Evolutionary conservation across 352 stramenopile species (phyloP).

Genomic region (Pythium volutum): DNA sequence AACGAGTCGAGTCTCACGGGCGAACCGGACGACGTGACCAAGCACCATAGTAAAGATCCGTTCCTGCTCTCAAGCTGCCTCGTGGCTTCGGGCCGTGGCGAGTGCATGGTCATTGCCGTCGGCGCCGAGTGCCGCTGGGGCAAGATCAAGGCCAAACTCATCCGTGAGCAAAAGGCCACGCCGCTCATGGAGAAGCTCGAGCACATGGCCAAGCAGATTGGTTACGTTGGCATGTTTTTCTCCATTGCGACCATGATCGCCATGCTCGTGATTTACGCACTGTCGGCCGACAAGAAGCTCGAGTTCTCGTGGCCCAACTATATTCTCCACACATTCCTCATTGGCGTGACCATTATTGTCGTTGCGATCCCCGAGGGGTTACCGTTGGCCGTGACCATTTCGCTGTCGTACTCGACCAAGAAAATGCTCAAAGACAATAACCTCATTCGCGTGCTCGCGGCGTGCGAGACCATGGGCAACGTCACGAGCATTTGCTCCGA

Average conservation of each 20-base stretch:
- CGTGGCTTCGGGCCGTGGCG: slow-evolving; percentile 60
- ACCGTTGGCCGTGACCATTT: slow-evolving; percentile 93
- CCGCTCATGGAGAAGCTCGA: slow-evolving; percentile 93
- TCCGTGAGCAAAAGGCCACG: slow-evolving; percentile 85
- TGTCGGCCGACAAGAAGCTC: slow-evolving; percentile 50
- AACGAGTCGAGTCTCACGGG: slow-evolving; percentile 96
- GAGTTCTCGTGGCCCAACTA: slow-evolving; percentile 73
- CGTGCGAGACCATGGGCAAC: slow-evolving; percentile 97
- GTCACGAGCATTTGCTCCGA: slow-evolving; percentile 97
- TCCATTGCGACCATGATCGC: slow-evolving; percentile 84
- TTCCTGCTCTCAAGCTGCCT: slow-evolving; percentile 89
- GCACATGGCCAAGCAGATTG: slow-evolving; percentile 88
- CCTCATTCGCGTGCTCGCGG: slow-evolving; percentile 96
- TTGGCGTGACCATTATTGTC: slow-evolving; percentile 93
- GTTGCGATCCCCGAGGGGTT: slow-evolving; percentile 94
- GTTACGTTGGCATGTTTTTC: slow-evolving; percentile 83
- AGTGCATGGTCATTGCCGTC: slow-evolving; percentile 84
- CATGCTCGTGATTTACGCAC: slow-evolving; percentile 82
- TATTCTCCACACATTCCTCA: slow-evolving; percentile 93
- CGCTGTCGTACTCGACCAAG: slow-evolving; percentile 94
- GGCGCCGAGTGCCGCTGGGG: slow-evolving; percentile 83
- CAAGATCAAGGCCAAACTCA: slow-evolving; percentile 90
- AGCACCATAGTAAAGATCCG: slow-evolving; percentile 65
- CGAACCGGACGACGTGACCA: slow-evolving; percentile 93
- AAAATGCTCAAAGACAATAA: slow-evolving; percentile 99